Percentiles rank a stretch among this genome's conserved stretches.
Conservation (phyloP, 352 stramenopile species). For the Phytophthora tubulina region DNA sequence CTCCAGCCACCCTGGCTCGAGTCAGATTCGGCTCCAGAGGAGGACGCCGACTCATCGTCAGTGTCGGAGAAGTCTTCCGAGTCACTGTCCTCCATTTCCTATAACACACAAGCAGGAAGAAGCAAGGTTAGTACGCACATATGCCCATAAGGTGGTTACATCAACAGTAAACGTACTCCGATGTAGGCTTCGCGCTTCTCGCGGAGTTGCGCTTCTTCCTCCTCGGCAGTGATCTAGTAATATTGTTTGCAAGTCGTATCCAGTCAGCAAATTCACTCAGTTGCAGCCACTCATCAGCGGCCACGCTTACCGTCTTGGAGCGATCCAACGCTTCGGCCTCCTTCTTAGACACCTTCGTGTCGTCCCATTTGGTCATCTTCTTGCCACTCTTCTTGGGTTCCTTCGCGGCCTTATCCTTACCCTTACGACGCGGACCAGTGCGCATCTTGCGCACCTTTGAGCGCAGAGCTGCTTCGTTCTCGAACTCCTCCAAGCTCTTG, state of each 20-base stretch:
- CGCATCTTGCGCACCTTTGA: slow-evolving; percentile 69
- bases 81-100: slow-evolving; percentile 79
- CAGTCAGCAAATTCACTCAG: slow-evolving; percentile 3
- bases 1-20: slow-evolving; percentile 71
- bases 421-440: slow-evolving; percentile 68
- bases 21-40: slow-evolving; percentile 78
- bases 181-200: slow-evolving; percentile 87
- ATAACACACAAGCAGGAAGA: background rate
- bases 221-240: slow-evolving; percentile 63
- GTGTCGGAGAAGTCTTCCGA: slow-evolving; percentile 73
- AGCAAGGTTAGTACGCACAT: background rate
- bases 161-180: slow-evolving; percentile 55
- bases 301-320: slow-evolving; percentile 62
- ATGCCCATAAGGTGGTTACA: too few species aligned
- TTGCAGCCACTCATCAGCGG: background rate
- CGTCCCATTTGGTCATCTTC: slow-evolving; percentile 89
- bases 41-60: slow-evolving; percentile 74
- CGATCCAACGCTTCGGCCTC: slow-evolving; percentile 80
- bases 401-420: slow-evolving; percentile 61
- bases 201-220: slow-evolving; percentile 75
- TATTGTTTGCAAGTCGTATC: background rate
- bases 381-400: slow-evolving; percentile 76
- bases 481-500: slow-evolving; percentile 66
- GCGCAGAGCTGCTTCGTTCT: slow-evolving; percentile 56
- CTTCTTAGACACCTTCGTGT: slow-evolving; percentile 88